Percentiles rank a stretch among this genome's conserved stretches.
These are phyloP conservation scores for Tricholoma terreum DNA, from an alignment of 768 basidiomycete genomes.

Conservation along the genomic window DNA sequence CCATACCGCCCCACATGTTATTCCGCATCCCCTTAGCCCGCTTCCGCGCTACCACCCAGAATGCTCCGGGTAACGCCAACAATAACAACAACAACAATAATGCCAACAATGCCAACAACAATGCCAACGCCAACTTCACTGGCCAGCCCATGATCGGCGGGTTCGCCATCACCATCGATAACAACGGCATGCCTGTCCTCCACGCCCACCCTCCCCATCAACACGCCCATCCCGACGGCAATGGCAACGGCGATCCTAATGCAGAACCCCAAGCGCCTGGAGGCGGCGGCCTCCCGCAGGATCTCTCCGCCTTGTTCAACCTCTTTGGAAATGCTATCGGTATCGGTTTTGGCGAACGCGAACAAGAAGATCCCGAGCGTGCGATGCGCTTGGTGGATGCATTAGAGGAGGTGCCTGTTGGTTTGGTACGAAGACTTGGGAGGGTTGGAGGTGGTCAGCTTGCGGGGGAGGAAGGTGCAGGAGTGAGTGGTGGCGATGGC, in stretches of 20 bases:
- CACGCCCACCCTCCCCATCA: conserved; percentile 3
- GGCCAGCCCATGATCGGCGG: conserved; percentile 8
- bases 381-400: conserved; percentile 62
- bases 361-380: conserved; percentile 62
- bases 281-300: not conserved
- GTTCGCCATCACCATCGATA: conserved; percentile 20
- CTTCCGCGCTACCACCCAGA: not conserved
- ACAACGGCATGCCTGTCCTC: conserved; percentile 14
- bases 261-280: not conserved
- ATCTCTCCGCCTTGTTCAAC: conserved; percentile 17
- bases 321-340: conserved; percentile 19
- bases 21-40: conserved; percentile 4
- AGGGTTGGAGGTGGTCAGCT: conserved; percentile 38
- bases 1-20: not conserved
- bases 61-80: not conserved
- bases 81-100: not conserved
- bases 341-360: conserved; percentile 28
- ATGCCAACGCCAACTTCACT: not conserved
- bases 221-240: not conserved
- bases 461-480: conserved; percentile 27
- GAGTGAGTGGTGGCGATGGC: conserved; percentile 32
- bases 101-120: conserved; percentile 1
- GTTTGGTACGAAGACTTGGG: conserved; percentile 64
- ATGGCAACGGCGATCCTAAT: conserved; percentile 5
- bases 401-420: conserved; percentile 63